These are phyloP conservation scores for Diospyros kaki DNA, from an alignment of 148 eudicot species.

Conservation along the genomic window DNA sequence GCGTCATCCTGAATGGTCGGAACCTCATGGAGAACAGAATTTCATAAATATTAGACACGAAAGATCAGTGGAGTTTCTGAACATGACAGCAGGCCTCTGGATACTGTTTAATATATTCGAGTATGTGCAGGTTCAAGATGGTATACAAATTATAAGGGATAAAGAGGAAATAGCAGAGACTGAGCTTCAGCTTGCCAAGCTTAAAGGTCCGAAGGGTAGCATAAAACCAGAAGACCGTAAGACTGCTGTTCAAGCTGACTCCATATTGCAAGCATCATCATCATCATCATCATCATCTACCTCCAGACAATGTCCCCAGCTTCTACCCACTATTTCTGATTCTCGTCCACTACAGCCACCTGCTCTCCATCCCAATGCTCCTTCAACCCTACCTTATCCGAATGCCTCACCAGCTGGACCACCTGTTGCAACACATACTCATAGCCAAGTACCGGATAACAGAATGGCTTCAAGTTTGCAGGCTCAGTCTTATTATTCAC, in stretches of 20 bases:
- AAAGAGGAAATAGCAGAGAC: conserved; percentile 20
- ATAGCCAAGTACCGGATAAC: background rate
- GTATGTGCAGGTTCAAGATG: conserved; percentile 15
- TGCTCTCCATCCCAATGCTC: background rate
- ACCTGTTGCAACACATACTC: conserved; percentile 4
- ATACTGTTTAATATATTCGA: background rate
- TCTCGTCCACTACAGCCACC: background rate
- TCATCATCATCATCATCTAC: background rate
- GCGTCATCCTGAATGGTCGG: too few species aligned
- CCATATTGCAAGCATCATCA: background rate
- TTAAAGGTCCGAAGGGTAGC: background rate
- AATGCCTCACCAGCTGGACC: background rate
- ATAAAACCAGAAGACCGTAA: conserved; percentile 7
- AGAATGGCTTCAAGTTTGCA: conserved; percentile 2
- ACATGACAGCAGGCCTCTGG: too few species aligned
- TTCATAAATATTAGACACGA: too few species aligned
- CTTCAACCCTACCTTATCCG: conserved; percentile 5
- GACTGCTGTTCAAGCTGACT: conserved; percentile 6
- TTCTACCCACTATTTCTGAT: background rate
- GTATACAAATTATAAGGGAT: conserved; percentile 10
- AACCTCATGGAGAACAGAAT: too few species aligned
- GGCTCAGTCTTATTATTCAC: background rate
- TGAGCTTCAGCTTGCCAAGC: conserved; percentile 15
- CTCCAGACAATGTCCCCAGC: background rate
- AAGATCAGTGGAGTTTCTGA: too few species aligned